Conservation (phyloP, 75 land plant genomes). For the Pseudotsuga menziesii region DNA sequence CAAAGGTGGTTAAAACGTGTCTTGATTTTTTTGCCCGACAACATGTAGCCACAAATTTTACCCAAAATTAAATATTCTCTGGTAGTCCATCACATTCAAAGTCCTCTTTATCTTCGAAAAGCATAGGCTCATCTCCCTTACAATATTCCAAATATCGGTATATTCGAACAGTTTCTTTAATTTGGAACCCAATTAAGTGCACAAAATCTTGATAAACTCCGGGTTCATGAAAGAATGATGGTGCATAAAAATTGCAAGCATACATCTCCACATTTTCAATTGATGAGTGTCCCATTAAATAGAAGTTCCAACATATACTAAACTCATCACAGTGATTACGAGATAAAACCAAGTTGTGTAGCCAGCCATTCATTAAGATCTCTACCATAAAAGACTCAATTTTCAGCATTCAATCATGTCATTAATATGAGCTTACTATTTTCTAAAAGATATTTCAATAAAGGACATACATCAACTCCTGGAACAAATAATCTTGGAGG, state of each 20-base stretch:
- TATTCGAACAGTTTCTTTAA: background rate
- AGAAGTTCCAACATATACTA: background rate
- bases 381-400: constrained; percentile 19
- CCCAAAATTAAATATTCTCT: background rate
- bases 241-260: constrained; percentile 4
- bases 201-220: background rate
- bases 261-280: background rate
- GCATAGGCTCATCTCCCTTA: background rate
- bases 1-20: too few species aligned
- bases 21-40: too few species aligned
- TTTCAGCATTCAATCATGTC: constrained; percentile 19
- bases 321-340: constrained; percentile 4
- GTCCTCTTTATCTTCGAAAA: background rate
- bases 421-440: constrained; percentile 24
- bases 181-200: constrained; percentile 5
- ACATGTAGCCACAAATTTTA: constrained; percentile 1
- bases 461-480: constrained; percentile 12
- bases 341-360: background rate
- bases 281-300: constrained; percentile 2
- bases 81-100: background rate
- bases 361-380: constrained; percentile 2
- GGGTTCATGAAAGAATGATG: background rate
- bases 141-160: background rate
- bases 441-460: constrained; percentile 21
- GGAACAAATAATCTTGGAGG: constrained; percentile 12